Conservation (phyloP, 202 grass and related monocot species). For the Dendrocalamus latiflorus region DNA sequence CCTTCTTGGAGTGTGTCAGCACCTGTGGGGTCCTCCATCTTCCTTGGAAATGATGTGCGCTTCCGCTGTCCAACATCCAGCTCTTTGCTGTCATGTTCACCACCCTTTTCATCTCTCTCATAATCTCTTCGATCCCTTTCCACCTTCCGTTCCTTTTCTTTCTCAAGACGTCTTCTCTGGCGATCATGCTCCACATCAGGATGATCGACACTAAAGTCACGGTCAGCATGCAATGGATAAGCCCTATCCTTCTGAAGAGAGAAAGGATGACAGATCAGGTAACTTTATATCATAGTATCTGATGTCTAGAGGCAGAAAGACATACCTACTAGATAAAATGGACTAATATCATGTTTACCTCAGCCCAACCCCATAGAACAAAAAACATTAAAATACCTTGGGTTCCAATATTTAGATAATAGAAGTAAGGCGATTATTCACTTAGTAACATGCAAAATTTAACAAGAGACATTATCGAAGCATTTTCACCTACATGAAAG, state of each 20-base stretch:
- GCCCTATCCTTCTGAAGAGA: constrained; percentile 66
- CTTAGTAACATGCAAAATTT: neutral
- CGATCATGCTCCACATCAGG: constrained; percentile 85
- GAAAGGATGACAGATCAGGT: constrained; percentile 3
- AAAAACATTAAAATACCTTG: neutral
- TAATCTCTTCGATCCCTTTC: constrained; percentile 76
- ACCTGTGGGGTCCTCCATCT: constrained; percentile 46
- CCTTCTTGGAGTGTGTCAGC: constrained; percentile 56
- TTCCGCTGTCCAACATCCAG: constrained; percentile 52
- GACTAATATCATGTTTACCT: neutral
- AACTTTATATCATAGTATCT: neutral
- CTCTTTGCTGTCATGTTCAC: constrained; percentile 70
- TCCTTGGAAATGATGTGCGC: constrained; percentile 52
- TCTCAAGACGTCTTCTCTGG: constrained; percentile 64
- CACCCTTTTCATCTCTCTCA: constrained; percentile 83
- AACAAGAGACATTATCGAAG: neutral
- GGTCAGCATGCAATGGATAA: constrained; percentile 54
- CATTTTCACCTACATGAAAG: constrained; percentile 7
- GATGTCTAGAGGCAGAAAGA: neutral
- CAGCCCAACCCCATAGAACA: neutral
- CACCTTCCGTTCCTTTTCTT: constrained; percentile 82
- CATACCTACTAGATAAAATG: neutral
- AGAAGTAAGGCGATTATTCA: neutral
- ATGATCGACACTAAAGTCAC: constrained; percentile 78
- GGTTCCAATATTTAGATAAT: neutral